Base-by-base conservation (phyloP, 495 filamentous ascomycete species). In the Entonaema liquescens region DNA sequence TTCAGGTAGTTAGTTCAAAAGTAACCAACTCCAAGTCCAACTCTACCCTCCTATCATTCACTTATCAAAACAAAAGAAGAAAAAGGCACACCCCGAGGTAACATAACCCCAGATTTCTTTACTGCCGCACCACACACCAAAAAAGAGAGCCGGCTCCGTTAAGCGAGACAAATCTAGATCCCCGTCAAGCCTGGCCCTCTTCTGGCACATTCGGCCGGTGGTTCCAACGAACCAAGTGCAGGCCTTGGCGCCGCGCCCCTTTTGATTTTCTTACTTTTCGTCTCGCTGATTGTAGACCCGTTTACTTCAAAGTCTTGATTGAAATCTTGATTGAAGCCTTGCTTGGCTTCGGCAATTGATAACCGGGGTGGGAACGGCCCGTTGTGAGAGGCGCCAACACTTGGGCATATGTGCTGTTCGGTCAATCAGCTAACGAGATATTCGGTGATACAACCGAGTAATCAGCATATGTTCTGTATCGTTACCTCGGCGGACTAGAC, bases 301-400 rank as follows among this genome's bases (percentile, higher is more conserved):
- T 31, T 35, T 53, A 2, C 66, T 67, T 7, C 17, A 68, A 62
- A 66, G n/a, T 57, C 50, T 49, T 68, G 52, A 62, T 52, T 53
- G 23, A 3, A 59, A 59, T 42, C 53, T 53, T 62, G 50, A 7
- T n/a, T n/a, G n/a, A n/a, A n/a, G n/a, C n/a, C n/a, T n/a, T n/a
- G n/a, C 67, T 69, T 69, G 60, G 60, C 67, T 53, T 70, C 69
- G 69, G 69, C 69, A 72, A 67, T 67, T 72, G 55, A 56, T 38
- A 23, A 57, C 40, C 57, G 67, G 67, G 60, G 42, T 23, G 53
- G 62, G 68, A 25, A 59, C 63, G 68, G 68, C 42, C 68, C 68
- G 68, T 36, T 17, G 29, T 19, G 33, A 47, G 31, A 64, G 25
- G 31, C 15, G 47, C 31, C 47, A 62, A 62, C 44, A 53, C 15